Evolutionary conservation across 2,329 filamentous ascomycete genomes (phyloP).

Genomic region (Aureobasidium melanogenum): DNA sequence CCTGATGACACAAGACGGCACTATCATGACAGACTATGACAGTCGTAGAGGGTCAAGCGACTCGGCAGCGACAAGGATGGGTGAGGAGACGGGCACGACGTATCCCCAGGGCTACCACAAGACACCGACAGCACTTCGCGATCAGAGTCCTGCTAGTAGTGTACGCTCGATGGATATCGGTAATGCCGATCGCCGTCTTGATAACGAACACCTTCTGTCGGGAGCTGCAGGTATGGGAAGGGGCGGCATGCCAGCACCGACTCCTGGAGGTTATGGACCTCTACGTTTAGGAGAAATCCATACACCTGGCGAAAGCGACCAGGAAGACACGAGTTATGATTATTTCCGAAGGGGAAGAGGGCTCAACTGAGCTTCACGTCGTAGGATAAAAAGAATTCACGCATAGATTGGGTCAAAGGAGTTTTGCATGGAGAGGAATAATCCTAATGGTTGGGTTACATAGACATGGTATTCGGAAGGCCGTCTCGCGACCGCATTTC

Average conservation of each 20-base stretch:
- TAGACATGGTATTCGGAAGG: not conserved
- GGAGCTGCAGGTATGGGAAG: slow-evolving; percentile 25
- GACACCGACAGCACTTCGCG: slow-evolving; percentile 33
- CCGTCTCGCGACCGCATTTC: not conserved
- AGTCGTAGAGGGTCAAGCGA: slow-evolving; percentile 18
- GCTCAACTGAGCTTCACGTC: not conserved
- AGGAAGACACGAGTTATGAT: slow-evolving; percentile 31
- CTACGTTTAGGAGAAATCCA: slow-evolving; percentile 16
- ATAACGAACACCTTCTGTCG: slow-evolving; percentile 18
- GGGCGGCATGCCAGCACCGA: slow-evolving; percentile 16
- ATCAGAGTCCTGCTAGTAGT: slow-evolving; percentile 32
- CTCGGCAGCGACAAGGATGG: slow-evolving; percentile 23
- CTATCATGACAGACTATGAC: slow-evolving; percentile 18
- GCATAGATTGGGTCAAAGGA: not conserved
- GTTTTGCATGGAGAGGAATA: not conserved
- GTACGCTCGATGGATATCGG: slow-evolving; percentile 18
- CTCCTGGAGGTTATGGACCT: slow-evolving; percentile 22
- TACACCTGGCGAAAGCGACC: slow-evolving; percentile 24
- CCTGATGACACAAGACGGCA: slow-evolving; percentile 21
- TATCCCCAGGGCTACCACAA: slow-evolving; percentile 42
- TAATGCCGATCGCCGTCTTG: slow-evolving; percentile 15
- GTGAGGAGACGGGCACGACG: slow-evolving; percentile 25
- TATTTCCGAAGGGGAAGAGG: slow-evolving; percentile 27
- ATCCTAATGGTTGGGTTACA: not conserved
- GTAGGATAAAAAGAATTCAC: not conserved